phyloP scores from a whole-genome alignment of 306 rosid species.

The Gastrolobium bilobum region DNA sequence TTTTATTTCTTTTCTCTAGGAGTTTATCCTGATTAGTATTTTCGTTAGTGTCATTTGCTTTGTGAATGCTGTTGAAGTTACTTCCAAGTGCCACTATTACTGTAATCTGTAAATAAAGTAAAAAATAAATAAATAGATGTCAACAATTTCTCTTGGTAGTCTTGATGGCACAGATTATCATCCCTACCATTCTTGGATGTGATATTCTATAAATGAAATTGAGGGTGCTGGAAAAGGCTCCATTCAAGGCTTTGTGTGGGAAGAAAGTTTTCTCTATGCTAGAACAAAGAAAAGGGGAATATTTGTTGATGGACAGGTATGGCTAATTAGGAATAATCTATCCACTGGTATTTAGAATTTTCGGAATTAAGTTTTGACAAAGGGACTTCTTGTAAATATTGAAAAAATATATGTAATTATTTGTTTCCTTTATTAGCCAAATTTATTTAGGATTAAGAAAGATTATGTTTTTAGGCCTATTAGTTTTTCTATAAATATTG shows the following conservation, averaged over 20 bases:
- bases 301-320: conserved; percentile 15
- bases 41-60: conserved; percentile 34
- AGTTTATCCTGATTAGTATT: conserved; percentile 19
- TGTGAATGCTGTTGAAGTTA: conserved; percentile 8
- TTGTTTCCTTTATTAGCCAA: too few species aligned
- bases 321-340: conserved; percentile 21
- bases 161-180: conserved; percentile 11
- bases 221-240: conserved; percentile 36
- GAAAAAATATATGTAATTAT: too few species aligned
- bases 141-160: background rate
- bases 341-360: conserved; percentile 6
- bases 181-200: conserved; percentile 24
- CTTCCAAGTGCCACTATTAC: conserved; percentile 11
- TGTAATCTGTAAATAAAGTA: conserved; percentile 3
- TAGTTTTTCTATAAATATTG: too few species aligned
- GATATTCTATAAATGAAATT: conserved; percentile 28
- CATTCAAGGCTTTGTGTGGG: background rate
- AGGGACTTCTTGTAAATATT: background rate
- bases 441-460: too few species aligned
- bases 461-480: too few species aligned
- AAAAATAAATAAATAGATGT: background rate
- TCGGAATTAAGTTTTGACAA: conserved; percentile 15
- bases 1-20: background rate
- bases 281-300: conserved; percentile 20
- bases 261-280: conserved; percentile 17